Conservation (phyloP, 176 grass and related monocot species). For the Oryza rufipogon region DNA sequence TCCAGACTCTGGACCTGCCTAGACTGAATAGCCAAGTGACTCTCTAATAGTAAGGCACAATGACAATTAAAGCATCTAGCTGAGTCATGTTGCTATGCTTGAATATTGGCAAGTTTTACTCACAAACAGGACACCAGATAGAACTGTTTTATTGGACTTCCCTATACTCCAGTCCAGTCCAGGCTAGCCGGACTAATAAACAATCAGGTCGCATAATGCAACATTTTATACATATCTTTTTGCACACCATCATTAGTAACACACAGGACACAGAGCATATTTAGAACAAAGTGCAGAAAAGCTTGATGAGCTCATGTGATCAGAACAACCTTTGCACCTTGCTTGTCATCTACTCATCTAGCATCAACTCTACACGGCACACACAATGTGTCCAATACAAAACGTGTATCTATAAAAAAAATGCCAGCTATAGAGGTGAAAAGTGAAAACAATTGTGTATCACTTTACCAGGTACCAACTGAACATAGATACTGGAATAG, state of each 20-base stretch:
- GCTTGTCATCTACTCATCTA: neutral
- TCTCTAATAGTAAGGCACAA: neutral
- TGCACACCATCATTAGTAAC: neutral
- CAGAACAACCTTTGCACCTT: neutral
- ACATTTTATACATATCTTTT: neutral
- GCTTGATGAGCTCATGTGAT: neutral
- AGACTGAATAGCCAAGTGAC: slow-evolving; percentile 6
- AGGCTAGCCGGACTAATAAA: neutral
- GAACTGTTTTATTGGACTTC: neutral
- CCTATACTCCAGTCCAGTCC: neutral
- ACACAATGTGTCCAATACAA: neutral
- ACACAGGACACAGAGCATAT: neutral
- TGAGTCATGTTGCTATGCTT: neutral
- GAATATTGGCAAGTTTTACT: slow-evolving; percentile 5
- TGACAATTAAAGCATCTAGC: neutral
- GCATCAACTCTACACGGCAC: neutral
- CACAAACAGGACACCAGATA: neutral
- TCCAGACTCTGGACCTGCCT: neutral
- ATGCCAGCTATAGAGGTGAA: neutral
- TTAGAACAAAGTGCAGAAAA: neutral
- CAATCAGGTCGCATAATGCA: neutral
- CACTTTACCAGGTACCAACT: neutral
- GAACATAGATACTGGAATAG: slow-evolving; percentile 9
- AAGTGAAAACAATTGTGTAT: neutral
- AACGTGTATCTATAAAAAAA: neutral